phyloP scores from a whole-genome alignment of 495 filamentous ascomycete species.

The Lophiostoma macrostomum region DNA sequence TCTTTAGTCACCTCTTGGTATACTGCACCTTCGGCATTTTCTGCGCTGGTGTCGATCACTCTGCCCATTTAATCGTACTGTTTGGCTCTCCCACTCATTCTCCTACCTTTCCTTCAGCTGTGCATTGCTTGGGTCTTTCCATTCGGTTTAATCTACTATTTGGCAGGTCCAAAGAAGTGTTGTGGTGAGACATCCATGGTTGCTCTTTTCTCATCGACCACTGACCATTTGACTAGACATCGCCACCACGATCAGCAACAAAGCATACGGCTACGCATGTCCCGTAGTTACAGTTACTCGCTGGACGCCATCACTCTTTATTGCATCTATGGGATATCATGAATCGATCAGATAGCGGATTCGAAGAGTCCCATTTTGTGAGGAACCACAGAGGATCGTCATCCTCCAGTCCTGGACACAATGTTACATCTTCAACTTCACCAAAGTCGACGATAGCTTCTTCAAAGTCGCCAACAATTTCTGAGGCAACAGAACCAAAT shows the following conservation, averaged over 20 bases:
- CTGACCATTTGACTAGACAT: too few relatives aligned
- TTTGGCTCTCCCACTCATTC: not conserved
- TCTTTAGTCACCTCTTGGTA: not conserved
- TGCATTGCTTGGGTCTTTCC: not conserved
- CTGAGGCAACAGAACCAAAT: too few relatives aligned
- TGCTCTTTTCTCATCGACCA: too few relatives aligned
- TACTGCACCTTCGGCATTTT: not conserved
- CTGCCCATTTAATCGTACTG: not conserved
- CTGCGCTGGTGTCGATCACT: too few relatives aligned
- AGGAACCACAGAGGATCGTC: not conserved
- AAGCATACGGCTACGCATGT: too few relatives aligned
- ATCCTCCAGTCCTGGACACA: slow-evolving; percentile 10
- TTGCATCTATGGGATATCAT: slow-evolving; percentile 17
- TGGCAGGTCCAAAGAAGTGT: too few relatives aligned
- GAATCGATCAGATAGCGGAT: slow-evolving; percentile 27
- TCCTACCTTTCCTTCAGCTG: not conserved
- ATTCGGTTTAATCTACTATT: too few relatives aligned
- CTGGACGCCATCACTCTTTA: not conserved
- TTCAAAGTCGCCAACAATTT: too few relatives aligned
- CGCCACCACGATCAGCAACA: too few relatives aligned
- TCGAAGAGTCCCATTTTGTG: slow-evolving; percentile 13
- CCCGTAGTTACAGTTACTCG: not conserved
- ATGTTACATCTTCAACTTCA: too few relatives aligned
- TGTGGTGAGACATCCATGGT: too few relatives aligned
- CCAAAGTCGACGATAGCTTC: too few relatives aligned